Evolutionary conservation across 176 grass and related monocot species (phyloP), one percentile per base, ranked within the genome.

Genomic region (Carex pumila): DNA sequence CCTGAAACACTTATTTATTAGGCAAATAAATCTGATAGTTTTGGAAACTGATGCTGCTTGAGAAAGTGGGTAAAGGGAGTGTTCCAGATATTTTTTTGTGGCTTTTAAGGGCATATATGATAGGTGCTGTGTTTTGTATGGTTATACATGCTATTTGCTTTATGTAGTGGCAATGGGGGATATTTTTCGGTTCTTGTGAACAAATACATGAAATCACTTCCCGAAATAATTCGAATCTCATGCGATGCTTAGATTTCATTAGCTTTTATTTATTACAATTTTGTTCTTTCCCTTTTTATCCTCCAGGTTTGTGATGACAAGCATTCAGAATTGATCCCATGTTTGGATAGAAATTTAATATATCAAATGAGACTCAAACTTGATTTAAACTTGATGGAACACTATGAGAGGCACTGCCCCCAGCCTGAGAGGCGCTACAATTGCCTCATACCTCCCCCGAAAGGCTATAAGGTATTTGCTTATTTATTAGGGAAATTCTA

Each of bases 301-400:
- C 61, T 67, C 4, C 84, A 98, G 95, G 92, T 94, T 70, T 98
- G 95, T 81, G 95, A 98, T 87, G 89, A 92, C 67, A 80, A 87
- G 73, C 89, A 98, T 91, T 98, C 95, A 81, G 95, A 98, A 87
- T 81, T 98, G 82, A 98, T 98, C 61, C 95, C 95, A 32, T 98
- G 95, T 91, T 86, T 98, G 85, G 95, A 98, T 89, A 94, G 95
- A 94, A 98, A 98, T 80, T 89, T 98, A 83, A 95, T 98, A 90
- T 98, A 93, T 86, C 95, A 98, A 85, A 98, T 85, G 83, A 95
- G 95, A 87, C 36, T 98, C 79, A 98, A 98, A 74, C 89, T 98
- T 71, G 95, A 98, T 90, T 90, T 98, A 86, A 91, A 91, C 84
- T 84, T 98, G 59, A 98, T 98, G 95, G 95, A 98, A 86, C 95